A percentile compares a stretch with the other conserved stretches of the same genome.
Evolutionary conservation across 306 rosid genomes (phyloP).

Genomic region (Luffa aegyptiaca): DNA sequence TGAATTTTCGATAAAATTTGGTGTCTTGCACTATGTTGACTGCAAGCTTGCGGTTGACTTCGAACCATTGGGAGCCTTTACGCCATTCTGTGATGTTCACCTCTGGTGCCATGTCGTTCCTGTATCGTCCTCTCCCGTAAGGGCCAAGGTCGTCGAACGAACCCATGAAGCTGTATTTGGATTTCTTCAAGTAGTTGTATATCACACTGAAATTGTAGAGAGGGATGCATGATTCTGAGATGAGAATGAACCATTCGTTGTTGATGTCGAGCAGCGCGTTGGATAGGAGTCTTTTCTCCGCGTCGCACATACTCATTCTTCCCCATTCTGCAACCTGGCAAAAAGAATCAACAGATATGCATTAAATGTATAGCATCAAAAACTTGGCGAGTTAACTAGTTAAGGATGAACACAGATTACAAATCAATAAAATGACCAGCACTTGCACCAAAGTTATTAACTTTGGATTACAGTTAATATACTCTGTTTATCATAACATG

Average conservation of each 20-base stretch:
- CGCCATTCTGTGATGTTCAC: conserved; percentile 77
- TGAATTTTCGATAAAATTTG: conserved; percentile 41
- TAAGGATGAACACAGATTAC: not conserved
- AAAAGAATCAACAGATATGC: not conserved
- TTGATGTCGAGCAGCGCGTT: conserved; percentile 85
- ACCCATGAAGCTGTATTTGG: conserved; percentile 65
- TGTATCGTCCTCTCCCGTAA: conserved; percentile 82
- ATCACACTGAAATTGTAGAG: conserved; percentile 48
- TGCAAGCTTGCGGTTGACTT: conserved; percentile 72
- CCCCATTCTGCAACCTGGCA: conserved; percentile 87
- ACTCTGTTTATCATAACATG: not conserved
- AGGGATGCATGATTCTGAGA: conserved; percentile 95
- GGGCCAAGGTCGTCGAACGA: conserved; percentile 83
- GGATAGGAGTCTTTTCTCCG: conserved; percentile 85
- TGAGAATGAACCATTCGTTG: conserved; percentile 73
- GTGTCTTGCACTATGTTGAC: conserved; percentile 52
- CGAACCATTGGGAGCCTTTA: conserved; percentile 96
- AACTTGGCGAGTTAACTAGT: not conserved
- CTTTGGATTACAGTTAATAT: not conserved
- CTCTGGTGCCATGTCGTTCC: conserved; percentile 55
- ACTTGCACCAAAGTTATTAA: not conserved
- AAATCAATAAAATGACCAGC: not conserved
- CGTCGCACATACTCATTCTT: conserved; percentile 92
- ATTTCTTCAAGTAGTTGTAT: conserved; percentile 46
- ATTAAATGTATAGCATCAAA: not conserved